Base-by-base conservation (phyloP, 1,284 basidiomycete species). In the Pseudozyma tsukubaensis region DNA sequence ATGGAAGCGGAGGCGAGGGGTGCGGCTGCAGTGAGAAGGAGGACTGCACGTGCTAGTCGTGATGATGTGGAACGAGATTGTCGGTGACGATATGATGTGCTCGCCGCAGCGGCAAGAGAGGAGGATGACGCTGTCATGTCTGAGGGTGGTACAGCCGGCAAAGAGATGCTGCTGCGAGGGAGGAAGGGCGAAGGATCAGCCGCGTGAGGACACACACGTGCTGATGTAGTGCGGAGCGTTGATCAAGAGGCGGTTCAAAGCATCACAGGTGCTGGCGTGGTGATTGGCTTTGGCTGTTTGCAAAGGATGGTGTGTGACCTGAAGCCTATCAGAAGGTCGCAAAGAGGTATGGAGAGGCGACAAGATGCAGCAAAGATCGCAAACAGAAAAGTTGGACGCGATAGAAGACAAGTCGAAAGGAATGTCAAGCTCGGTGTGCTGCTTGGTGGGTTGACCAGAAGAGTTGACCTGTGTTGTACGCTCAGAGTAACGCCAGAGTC, bases 1-100 rank as follows among this genome's bases (percentile, higher is more conserved):
- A 62, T 56, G 50, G 60, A 60, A 16, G 71, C 66, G 4, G 72
- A 64, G 13, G 67, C 61, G 3, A 58, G 53, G 1, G 53, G 54
- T 8, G 59, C 16, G 16, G 52, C 52, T 11, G 52, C 45, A 3
- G 59, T 58, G 36, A 74, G 59, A n/a, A 74, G 43, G 14, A 74
- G 66, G n/a, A 62, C 19, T 37, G 59, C 59, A n/a, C 69, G 54
- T 14, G 55, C 43, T 40, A 61, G 43, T 14, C 55, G 55, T 14
- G 44, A 54, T 4, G 53, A 11, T n/a, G n/a, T 37, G 6, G 54
- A 36, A 11, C 21, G 40, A 21, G 50, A 16, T 14, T 34, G 45
- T 52, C 35, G 43, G 21, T 50, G 47, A 40, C 42, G 52, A 40
- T 54, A 42, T 14, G 62, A 60, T 55, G 50, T 51, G 43, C 32